phyloP scores from a whole-genome alignment of 192 early-diverging fungal species.

The Coemansia sp. region DNA sequence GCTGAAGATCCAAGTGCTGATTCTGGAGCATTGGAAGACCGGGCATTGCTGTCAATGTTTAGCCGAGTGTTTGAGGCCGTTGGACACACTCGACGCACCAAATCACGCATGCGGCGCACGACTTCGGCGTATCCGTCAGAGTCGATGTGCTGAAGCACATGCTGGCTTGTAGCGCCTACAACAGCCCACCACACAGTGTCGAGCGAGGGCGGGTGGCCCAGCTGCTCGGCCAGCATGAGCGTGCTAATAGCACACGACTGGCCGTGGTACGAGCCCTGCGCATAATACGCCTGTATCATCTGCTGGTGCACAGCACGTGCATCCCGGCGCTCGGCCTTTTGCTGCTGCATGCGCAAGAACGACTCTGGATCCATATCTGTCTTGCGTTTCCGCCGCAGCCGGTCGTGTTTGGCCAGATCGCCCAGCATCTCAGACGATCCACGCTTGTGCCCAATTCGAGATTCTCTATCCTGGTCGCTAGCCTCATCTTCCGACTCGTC shows the following conservation, averaged over 20 bases:
- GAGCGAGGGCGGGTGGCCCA: constrained; percentile 63
- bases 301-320: constrained; percentile 38
- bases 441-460: constrained; percentile 9
- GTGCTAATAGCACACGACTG: constrained; percentile 70
- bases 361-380: constrained; percentile 49
- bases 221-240: constrained; percentile 72
- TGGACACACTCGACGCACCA: constrained; percentile 63
- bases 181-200: constrained; percentile 88
- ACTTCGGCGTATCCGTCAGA: constrained; percentile 64
- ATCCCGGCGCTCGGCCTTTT: constrained; percentile 30
- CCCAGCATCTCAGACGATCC: constrained; percentile 15
- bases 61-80: background rate
- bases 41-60: background rate
- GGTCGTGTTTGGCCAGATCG: background rate
- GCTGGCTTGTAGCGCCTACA: constrained; percentile 78
- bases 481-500: constrained; percentile 10
- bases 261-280: constrained; percentile 74
- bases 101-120: constrained; percentile 66
- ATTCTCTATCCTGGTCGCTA: constrained; percentile 1
- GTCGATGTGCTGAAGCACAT: constrained; percentile 70
- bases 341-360: constrained; percentile 49
- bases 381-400: constrained; percentile 11
- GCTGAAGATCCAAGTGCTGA: background rate
- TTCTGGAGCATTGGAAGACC: background rate
- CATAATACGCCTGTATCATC: constrained; percentile 76